These are phyloP conservation scores for Heteromeles arbutifolia DNA, from an alignment of 306 rosid species.

Conservation along the genomic window DNA sequence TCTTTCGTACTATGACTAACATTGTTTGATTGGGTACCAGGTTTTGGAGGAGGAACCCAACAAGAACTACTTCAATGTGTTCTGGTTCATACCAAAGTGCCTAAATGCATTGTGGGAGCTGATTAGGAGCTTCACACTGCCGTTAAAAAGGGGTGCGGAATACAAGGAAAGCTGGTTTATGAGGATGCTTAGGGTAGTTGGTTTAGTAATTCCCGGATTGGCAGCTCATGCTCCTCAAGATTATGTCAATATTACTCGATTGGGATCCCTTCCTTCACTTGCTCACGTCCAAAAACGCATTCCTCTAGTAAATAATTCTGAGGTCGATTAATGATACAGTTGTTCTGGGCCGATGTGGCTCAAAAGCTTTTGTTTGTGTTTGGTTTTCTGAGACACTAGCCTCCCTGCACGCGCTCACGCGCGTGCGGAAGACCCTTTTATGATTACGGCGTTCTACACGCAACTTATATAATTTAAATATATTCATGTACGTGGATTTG, in stretches of 20 bases:
- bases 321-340: constrained; percentile 22
- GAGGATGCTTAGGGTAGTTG: constrained; percentile 44
- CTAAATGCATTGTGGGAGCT: constrained; percentile 64
- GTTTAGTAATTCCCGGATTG: constrained; percentile 62
- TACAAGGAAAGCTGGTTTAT: constrained; percentile 47
- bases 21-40: constrained; percentile 26
- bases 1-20: background rate
- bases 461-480: too few relatives aligned
- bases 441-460: too few relatives aligned
- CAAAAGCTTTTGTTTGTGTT: too few relatives aligned
- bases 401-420: too few relatives aligned
- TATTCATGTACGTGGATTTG: too few relatives aligned
- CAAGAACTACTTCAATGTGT: constrained; percentile 55
- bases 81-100: constrained; percentile 50
- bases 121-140: constrained; percentile 46
- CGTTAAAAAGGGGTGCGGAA: constrained; percentile 29
- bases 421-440: too few relatives aligned
- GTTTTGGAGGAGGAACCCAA: constrained; percentile 63
- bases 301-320: background rate
- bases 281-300: background rate
- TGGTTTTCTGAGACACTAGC: too few relatives aligned
- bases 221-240: constrained; percentile 48
- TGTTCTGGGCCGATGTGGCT: too few relatives aligned
- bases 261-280: too few relatives aligned
- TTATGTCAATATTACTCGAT: constrained; percentile 43